Evolutionary conservation across 2,329 filamentous ascomycete genomes (phyloP).

Genomic region (Monosporascus sp.): DNA sequence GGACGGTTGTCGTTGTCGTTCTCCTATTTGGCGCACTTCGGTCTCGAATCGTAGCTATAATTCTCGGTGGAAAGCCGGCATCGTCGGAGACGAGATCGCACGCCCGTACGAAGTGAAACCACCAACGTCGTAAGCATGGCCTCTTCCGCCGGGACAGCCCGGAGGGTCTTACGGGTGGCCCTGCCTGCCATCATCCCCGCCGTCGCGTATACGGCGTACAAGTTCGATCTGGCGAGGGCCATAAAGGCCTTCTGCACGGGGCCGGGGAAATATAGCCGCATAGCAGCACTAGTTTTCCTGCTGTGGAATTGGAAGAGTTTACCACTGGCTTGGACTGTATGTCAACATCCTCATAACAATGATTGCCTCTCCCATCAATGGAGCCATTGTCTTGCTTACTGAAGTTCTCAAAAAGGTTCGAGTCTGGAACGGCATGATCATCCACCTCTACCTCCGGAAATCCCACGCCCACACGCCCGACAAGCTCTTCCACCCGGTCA

Average conservation of each 20-base stretch:
- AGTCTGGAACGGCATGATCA: slow-evolving; percentile 51
- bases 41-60: slow-evolving; percentile 17
- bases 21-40: slow-evolving; percentile 29
- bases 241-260: slow-evolving; percentile 44
- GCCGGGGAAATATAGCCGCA: slow-evolving; percentile 47
- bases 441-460: slow-evolving; percentile 46
- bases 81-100: not conserved
- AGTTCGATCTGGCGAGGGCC: slow-evolving; percentile 35
- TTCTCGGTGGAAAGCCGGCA: slow-evolving; percentile 4
- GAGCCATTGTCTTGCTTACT: not conserved
- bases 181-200: slow-evolving; percentile 38
- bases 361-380: too few relatives aligned
- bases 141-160: slow-evolving; percentile 17
- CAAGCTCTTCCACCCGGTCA: slow-evolving; percentile 67
- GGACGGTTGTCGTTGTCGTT: slow-evolving; percentile 33
- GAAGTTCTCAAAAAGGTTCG: slow-evolving; percentile 39
- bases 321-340: slow-evolving; percentile 71
- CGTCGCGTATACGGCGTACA: slow-evolving; percentile 41
- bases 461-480: slow-evolving; percentile 47
- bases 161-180: slow-evolving; percentile 13
- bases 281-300: slow-evolving; percentile 49
- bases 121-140: slow-evolving; percentile 16
- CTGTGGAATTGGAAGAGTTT: slow-evolving; percentile 67
- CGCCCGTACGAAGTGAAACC: not conserved
- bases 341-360: slow-evolving; percentile 19